Evolutionary conservation across 129 eudicot genomes (phyloP), one percentile per base, ranked within the genome.

Genomic region (Deinandra increscens): DNA sequence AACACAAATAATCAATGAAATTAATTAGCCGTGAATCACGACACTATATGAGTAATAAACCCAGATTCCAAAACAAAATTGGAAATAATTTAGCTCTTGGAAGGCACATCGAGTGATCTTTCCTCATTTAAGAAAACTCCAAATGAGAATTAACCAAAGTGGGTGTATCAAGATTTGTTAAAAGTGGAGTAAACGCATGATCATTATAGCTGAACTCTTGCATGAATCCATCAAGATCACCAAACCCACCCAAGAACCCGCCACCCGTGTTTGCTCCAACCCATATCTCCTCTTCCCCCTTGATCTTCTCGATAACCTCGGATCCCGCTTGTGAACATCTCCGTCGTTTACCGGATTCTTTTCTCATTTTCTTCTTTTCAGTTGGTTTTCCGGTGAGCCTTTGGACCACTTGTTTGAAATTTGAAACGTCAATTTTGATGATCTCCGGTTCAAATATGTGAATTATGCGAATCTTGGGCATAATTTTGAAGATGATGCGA

Each of bases 361-460:
- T 73, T 44, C 74, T 72, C 13, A 39, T 69, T 63, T 65, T 83
- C 69, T 79, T 81, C 69, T 74, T 77, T 46, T 85, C 83, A 1
- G 85, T 56, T 0, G 97, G 95, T 68, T 91, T 91, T 26, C 97
- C 97, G 22, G 97, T 91, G 75, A 91, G 90, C 60, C 92, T 77
- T 46, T 91, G 96, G 6, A 89, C 97, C 26, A 91, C 74, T 51
- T 91, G 96, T 31, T 96, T 72, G 84, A 91, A 91, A 71, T 91
- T 91, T 0, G 81, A 91, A 0, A 80, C 96, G 72, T 88, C 97
- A 5, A 96, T 91, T 60, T 91, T 86, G 82, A 91, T 91, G 72
- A 91, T 86, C 78, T 91, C 97, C 0, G 97, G 97, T 56, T 96
- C 96, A 26, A 86, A 88, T 38, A 91, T 84, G 88, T 91, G 97